Evolutionary conservation across 2,329 filamentous ascomycete genomes (phyloP), one percentile per base, ranked within the genome.

Genomic region (Alternaria sp.): DNA sequence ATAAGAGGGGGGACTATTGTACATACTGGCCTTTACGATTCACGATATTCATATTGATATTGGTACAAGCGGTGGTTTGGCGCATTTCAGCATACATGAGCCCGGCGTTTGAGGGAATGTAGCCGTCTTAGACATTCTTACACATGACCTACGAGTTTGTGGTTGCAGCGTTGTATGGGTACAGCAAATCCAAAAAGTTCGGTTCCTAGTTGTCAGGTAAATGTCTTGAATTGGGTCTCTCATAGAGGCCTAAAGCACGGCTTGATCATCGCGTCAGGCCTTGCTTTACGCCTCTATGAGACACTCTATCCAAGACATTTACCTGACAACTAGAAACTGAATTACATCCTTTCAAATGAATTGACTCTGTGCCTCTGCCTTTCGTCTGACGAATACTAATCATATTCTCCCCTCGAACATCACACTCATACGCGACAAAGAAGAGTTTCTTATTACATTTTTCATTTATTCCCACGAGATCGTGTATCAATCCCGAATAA

Each of bases 21-120:
- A 59, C 23, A 59, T 59, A 58, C 49, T 13, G 28, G 21, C 52
- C 17, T 50, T 54, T 40, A 54, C 52, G 32, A 54, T 54, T 54
- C n/a, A 54, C 52, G 52, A 54, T 21, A 44, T 54, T 54, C 19
- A 11, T 26, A 40, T 36, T 36, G 13, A 40, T 40, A 44, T 5
- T 26, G 30, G 5, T 43, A n/a, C 32, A 54, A 26, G 52, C 25
- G 36, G 52, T 54, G 52, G 21, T 54, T 50, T 50, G 46, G 46
- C 28, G 46, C 46, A 30, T 17, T 19, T 40, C 30, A 52, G 23
- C 49, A 52, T 52, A 28, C 49, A 52, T 52, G 13, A 52, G 49
- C 49, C 28, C 32, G 49, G 49, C 49, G 49, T 52, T 52, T 52
- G 30, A 32, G 28, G 19, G 49, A 52, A 40, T 44, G 21, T 23